Base-by-base conservation (phyloP, 1,284 basidiomycete genomes). In the Bjerkandera adusta region DNA sequence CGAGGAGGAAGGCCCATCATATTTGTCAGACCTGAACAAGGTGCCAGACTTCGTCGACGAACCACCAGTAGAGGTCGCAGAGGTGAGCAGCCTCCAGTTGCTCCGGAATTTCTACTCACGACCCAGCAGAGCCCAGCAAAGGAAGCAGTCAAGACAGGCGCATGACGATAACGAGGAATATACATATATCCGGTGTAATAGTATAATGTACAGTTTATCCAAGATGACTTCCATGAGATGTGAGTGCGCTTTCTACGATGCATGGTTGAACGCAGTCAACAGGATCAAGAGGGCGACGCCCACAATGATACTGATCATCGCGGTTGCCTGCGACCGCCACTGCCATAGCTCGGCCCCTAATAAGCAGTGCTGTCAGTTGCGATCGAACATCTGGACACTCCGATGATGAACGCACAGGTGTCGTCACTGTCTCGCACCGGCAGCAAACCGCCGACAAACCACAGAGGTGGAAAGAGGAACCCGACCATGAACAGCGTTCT, bases 21-120 rank as follows among this genome's bases (percentile, higher is more conserved):
- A 97, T 68, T 74, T 97, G 2, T 71, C 83, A 21, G 92, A 94
- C 62, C 71, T 92, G 42, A 88, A 84, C 64, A 89, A 89, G 60
- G 81, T 81, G 25, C 94, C 94, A 37, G 92, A 96, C 64, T 94
- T 96, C 64, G 72, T 95, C 13, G 93, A 97, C 61, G 84, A 92
- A 49, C 70, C 88, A 22, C 92, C 92, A 18, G 67, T 81, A n/a
- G 85, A 86, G 57, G 30, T 73, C 20, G 60, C 61, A 47, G 83
- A 88, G 70, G 86, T 82, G 48, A 39, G 68, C 58, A 27, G n/a
- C 26, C 15, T 5, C n/a, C 7, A 22, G 4, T 35, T 24, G 10
- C 13, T 24, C 13, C 13, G 30, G 20, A 26, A 45, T 10, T 20
- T 18, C 4, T n/a, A 16, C 10, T 29, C 35, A 43, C 43, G 39